Evolutionary conservation across 1,139 yeast genomes (phyloP).

Genomic region (Schwanniomyces etchellsii): DNA sequence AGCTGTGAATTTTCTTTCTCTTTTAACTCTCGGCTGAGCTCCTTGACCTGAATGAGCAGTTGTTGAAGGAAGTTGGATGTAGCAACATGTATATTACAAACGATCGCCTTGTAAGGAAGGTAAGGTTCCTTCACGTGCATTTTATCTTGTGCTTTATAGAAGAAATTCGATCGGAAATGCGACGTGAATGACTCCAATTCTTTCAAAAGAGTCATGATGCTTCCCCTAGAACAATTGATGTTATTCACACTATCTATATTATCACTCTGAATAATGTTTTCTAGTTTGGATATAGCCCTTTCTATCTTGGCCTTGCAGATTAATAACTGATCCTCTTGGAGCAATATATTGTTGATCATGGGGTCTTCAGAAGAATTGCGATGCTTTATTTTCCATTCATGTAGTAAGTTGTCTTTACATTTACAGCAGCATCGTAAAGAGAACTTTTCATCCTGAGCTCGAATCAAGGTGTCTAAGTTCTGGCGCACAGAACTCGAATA

Average conservation of each 20-base stretch:
- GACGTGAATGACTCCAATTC: constrained; percentile 27
- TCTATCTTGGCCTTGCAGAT: background rate
- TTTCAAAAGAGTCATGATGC: constrained; percentile 24
- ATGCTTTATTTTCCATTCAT: constrained; percentile 50
- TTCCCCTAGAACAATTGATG: constrained; percentile 15
- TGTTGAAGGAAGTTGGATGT: constrained; percentile 31
- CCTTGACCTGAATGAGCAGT: constrained; percentile 23
- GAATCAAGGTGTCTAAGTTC: constrained; percentile 12
- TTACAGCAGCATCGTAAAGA: constrained; percentile 52
- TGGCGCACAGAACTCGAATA: constrained; percentile 25
- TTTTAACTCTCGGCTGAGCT: constrained; percentile 20
- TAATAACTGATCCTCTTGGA: background rate
- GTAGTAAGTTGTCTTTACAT: constrained; percentile 62
- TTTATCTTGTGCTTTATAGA: constrained; percentile 11
- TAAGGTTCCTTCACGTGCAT: constrained; percentile 14
- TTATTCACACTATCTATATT: constrained; percentile 12
- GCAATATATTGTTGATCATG: background rate
- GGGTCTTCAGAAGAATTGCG: constrained; percentile 9
- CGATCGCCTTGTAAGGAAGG: constrained; percentile 13
- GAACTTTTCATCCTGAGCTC: constrained; percentile 9
- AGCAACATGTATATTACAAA: constrained; percentile 31
- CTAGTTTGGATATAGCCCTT: constrained; percentile 2
- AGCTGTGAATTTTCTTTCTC: constrained; percentile 15
- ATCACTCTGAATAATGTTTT: constrained; percentile 8
- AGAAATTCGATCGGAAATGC: constrained; percentile 22